Percentiles rank a stretch among this genome's conserved stretches.
These are phyloP conservation scores for Nannochloropsis oceanica DNA, from an alignment of 108 stramenopile genomes.

Conservation along the genomic window DNA sequence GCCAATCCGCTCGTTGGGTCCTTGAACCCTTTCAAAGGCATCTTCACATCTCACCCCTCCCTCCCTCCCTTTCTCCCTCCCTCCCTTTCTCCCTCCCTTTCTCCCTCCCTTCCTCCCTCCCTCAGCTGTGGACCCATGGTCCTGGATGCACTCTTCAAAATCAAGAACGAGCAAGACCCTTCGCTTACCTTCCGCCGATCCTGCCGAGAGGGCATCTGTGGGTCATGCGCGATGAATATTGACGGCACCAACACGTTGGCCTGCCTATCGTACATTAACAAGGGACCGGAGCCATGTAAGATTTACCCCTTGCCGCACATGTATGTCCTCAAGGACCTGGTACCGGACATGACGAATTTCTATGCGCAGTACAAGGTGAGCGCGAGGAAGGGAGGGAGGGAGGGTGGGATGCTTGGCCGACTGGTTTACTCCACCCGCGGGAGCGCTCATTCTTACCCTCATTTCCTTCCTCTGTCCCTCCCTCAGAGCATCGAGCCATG, in stretches of 20 bases:
- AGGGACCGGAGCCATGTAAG: constrained; percentile 51
- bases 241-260: constrained; percentile 89
- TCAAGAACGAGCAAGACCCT: constrained; percentile 84
- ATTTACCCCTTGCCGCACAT: constrained; percentile 98
- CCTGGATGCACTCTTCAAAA: constrained; percentile 89
- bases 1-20: too few relatives aligned
- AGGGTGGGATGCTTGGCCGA: neutral
- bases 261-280: constrained; percentile 82
- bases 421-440: neutral
- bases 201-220: constrained; percentile 96
- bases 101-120: neutral
- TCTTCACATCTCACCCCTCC: neutral
- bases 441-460: too few relatives aligned
- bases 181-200: constrained; percentile 89
- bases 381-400: neutral
- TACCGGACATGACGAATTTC: constrained; percentile 95
- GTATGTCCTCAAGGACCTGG: constrained; percentile 95
- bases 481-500: constrained; percentile 80
- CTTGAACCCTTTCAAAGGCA: too few relatives aligned
- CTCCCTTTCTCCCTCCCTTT: neutral
- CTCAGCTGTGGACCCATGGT: constrained; percentile 75
- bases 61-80: neutral
- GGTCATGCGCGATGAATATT: constrained; percentile 97
- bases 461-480: too few relatives aligned
- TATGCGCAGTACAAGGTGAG: constrained; percentile 68